These are phyloP conservation scores for Ogataea hybrid DNA, from an alignment of 1,139 yeast species.

Conservation along the genomic window DNA sequence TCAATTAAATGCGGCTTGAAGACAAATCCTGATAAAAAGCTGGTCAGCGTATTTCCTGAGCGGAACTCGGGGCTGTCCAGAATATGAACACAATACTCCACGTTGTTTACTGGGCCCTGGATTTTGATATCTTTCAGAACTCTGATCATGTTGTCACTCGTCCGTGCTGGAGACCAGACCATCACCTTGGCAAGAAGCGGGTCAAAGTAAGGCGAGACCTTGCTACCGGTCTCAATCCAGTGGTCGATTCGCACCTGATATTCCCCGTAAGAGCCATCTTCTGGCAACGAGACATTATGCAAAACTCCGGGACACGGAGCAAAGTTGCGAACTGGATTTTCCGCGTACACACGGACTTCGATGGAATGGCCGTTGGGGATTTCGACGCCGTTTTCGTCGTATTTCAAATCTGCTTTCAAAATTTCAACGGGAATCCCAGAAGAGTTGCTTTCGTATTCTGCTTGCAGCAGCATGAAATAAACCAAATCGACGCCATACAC, in stretches of 20 bases:
- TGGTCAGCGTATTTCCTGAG: constrained; percentile 33
- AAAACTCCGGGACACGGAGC: constrained; percentile 40
- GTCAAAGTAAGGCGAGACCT: constrained; percentile 39
- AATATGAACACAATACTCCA: constrained; percentile 34
- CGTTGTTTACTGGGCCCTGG: constrained; percentile 37
- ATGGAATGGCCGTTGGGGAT: constrained; percentile 39
- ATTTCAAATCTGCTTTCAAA: constrained; percentile 20
- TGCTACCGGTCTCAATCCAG: constrained; percentile 38
- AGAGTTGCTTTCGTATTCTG: constrained; percentile 33
- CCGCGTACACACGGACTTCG: constrained; percentile 39
- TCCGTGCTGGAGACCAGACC: constrained; percentile 36
- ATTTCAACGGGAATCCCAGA: constrained; percentile 30
- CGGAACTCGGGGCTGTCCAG: constrained; percentile 27
- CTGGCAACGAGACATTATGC: constrained; percentile 33
- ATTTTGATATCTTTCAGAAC: constrained; percentile 29
- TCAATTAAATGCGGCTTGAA: constrained; percentile 34
- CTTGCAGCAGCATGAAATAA: constrained; percentile 36
- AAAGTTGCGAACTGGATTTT: constrained; percentile 37
- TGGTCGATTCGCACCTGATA: constrained; percentile 35
- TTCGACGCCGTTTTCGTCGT: constrained; percentile 24
- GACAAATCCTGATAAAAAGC: constrained; percentile 29
- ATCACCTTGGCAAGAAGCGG: constrained; percentile 39
- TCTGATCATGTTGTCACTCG: constrained; percentile 29
- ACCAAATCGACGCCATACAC: constrained; percentile 37
- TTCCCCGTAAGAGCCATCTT: constrained; percentile 9